These are phyloP conservation scores for Leptodermis oblonga DNA, from an alignment of 257 asterid species.

Conservation along the genomic window DNA sequence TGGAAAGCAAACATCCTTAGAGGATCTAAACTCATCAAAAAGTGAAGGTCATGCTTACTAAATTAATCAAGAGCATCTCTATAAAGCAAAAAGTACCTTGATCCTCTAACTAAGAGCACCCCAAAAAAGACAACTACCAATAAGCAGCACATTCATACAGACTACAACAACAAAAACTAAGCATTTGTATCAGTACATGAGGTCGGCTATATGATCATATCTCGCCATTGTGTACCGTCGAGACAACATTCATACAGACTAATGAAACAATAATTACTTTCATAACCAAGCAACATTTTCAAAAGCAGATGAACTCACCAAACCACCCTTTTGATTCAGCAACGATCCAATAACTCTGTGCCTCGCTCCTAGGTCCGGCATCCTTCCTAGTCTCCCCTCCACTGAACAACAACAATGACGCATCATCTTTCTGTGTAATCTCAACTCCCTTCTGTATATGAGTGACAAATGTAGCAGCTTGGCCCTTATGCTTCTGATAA, in stretches of 20 bases:
- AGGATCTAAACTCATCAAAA: not conserved
- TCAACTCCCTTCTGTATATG: conserved; percentile 87
- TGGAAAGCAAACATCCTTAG: not conserved
- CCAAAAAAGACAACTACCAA: too few relatives aligned
- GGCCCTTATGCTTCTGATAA: conserved; percentile 93
- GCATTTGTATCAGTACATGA: too few relatives aligned
- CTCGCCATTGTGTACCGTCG: too few relatives aligned
- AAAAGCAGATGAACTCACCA: conserved; percentile 50
- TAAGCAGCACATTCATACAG: not conserved
- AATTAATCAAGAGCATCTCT: not conserved
- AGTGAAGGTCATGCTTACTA: not conserved
- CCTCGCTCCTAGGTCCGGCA: conserved; percentile 94
- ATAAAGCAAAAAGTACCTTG: not conserved
- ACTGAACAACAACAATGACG: conserved; percentile 76
- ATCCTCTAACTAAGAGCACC: not conserved
- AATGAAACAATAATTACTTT: not conserved
- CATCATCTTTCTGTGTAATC: conserved; percentile 54
- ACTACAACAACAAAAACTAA: too few relatives aligned
- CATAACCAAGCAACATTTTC: not conserved
- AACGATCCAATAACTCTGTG: conserved; percentile 92
- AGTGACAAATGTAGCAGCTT: conserved; percentile 82
- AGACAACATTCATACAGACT: not conserved
- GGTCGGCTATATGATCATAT: too few relatives aligned
- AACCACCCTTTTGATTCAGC: conserved; percentile 95
- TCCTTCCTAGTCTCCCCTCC: conserved; percentile 98